Percentiles rank a stretch among this genome's conserved stretches.
These are phyloP conservation scores for Pachysandra terminalis DNA, from an alignment of 164 flowering plant species.

Conservation along the genomic window DNA sequence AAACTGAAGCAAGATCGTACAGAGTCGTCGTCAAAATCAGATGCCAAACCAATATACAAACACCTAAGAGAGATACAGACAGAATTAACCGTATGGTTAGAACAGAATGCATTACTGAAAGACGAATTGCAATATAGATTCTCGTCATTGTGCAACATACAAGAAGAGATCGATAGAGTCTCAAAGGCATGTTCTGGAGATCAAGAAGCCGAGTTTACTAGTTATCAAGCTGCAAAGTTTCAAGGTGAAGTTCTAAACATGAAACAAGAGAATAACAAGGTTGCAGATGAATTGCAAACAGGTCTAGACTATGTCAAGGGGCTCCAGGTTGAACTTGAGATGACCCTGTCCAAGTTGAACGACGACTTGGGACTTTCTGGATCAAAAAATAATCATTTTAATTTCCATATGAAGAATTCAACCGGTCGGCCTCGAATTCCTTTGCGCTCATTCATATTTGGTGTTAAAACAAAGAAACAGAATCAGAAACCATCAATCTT, in stretches of 20 bases:
- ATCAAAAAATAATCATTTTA: slow-evolving; percentile 22
- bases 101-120: slow-evolving; percentile 44
- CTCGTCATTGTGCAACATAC: slow-evolving; percentile 51
- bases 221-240: slow-evolving; percentile 77
- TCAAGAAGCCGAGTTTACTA: slow-evolving; percentile 46
- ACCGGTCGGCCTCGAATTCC: slow-evolving; percentile 43
- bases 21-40: slow-evolving; percentile 35
- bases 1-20: slow-evolving; percentile 30
- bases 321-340: slow-evolving; percentile 56
- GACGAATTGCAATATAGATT: slow-evolving; percentile 55
- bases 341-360: slow-evolving; percentile 41
- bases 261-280: slow-evolving; percentile 89
- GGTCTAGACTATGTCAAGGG: slow-evolving; percentile 55
- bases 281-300: slow-evolving; percentile 71
- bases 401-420: slow-evolving; percentile 19
- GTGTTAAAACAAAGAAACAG: slow-evolving; percentile 51
- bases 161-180: slow-evolving; percentile 57
- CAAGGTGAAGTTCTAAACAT: slow-evolving; percentile 87
- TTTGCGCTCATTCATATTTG: slow-evolving; percentile 67
- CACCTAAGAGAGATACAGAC: slow-evolving; percentile 60
- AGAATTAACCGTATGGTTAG: slow-evolving; percentile 61
- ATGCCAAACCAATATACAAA: slow-evolving; percentile 50
- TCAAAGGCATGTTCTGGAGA: slow-evolving; percentile 38
- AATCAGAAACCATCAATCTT: slow-evolving; percentile 54
- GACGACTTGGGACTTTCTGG: slow-evolving; percentile 43